These are phyloP conservation scores for Herpetomonas tarakana DNA, from an alignment of 208 protist species.

Conservation along the genomic window DNA sequence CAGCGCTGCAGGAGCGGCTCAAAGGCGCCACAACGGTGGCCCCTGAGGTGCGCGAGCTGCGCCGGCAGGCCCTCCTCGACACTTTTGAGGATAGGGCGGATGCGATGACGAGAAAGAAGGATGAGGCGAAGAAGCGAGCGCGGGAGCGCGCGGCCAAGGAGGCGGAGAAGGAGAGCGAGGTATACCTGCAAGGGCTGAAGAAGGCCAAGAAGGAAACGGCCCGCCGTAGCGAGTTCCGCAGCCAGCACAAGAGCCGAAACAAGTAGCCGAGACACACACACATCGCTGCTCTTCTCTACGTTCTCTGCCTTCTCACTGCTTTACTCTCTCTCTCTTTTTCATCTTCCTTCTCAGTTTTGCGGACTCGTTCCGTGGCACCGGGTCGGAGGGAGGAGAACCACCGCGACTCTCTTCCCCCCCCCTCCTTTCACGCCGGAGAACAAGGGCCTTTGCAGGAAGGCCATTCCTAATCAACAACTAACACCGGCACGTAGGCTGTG, in stretches of 20 bases:
- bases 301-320: neutral
- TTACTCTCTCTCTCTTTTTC: slow-evolving; percentile 3
- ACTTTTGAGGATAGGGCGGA: slow-evolving; percentile 67
- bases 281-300: slow-evolving; percentile 2
- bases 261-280: slow-evolving; percentile 5
- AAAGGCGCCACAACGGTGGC: slow-evolving; percentile 65
- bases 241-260: slow-evolving; percentile 84
- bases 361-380: no score
- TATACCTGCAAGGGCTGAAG: slow-evolving; percentile 81
- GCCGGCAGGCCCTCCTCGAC: slow-evolving; percentile 75
- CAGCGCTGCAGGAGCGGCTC: slow-evolving; percentile 67
- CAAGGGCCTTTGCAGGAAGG: no score
- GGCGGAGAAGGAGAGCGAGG: slow-evolving; percentile 62
- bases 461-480: no score
- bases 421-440: no score
- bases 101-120: slow-evolving; percentile 72
- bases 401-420: slow-evolving; percentile 4
- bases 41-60: slow-evolving; percentile 78
- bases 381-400: no score
- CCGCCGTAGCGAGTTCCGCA: slow-evolving; percentile 82
- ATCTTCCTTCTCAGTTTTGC: neutral
- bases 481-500: no score
- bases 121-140: slow-evolving; percentile 70
- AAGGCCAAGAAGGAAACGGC: slow-evolving; percentile 93
- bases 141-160: slow-evolving; percentile 47